Base-by-base conservation (phyloP, 192 early-diverging fungal genomes). In the Umbelopsis isabellina region DNA sequence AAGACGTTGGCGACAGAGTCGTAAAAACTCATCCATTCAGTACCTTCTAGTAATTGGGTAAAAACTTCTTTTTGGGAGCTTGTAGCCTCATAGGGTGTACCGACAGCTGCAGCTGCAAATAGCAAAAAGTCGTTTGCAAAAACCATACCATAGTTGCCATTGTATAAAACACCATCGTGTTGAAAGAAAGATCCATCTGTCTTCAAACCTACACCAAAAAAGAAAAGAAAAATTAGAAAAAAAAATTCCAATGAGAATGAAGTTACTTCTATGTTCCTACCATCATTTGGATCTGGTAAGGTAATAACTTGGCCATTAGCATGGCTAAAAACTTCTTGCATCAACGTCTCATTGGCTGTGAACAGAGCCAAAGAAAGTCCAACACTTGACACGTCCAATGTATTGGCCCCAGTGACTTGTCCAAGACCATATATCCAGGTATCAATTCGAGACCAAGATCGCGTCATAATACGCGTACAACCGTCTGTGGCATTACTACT, bases 161-260 rank as follows among this genome's bases (percentile, higher is more conserved):
- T 75, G 25, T 75, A 75, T 1, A 75, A 47, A 11, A 50, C 67
- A 16, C 47, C 58, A 46, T 65, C 47, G 21, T 75, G 73, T n/a
- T 75, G 73, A 20, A 75, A 66, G 49, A 70, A 75, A 6, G 73
- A 69, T 15, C 73, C 73, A 46, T 75, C 73, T 6, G 46, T 49
- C 22, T 75, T 69, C 9, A 75, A 52, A 11, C 73, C 73, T 66
- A n/a, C 44, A 30, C 27, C 27, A 30, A 30, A 30, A 30, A 2
- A 30, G 1, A 30, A 30, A 30, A 30, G 1, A 30, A 1, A 30
- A 30, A 30, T 30, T 3, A 30, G 27, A 30, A 3, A 2, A 3
- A 30, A 30, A 2, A 3, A 30, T 2, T 30, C 27, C 3, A 30
- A 30, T 30, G 3, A 30, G 27, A 3, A 1, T 13, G 52, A 55